Evolutionary conservation across 495 filamentous ascomycete genomes (phyloP), one percentile per base, ranked within the genome.

Genomic region (Xylaria nigripes): DNA sequence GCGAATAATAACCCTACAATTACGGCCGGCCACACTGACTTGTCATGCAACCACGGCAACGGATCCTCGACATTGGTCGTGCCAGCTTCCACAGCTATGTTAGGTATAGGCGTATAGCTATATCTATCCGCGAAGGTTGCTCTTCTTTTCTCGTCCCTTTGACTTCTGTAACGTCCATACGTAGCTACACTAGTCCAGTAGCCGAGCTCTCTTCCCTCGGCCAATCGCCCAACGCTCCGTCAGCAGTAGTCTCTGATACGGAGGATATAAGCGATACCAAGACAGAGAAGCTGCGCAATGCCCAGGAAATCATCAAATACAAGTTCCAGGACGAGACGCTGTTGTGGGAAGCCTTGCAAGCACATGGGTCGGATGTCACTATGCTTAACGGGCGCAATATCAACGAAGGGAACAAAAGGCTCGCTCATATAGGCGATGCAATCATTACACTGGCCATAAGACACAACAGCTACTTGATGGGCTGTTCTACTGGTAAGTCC

Each of bases 291-390:
- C 43, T 45, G 3, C 21, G 4, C 8, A 23, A 2, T 1, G 19
- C 50, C 41, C 40, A 45, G 15, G 10, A 34, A 32, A 45, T 52
- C 16, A n/a, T 45, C 21, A n/a, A 45, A 5, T 45, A 52, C 25
- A 5, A 34, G 18, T 46, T 45, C 43, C 2, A 25, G 10, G 18
- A 36, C 8, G 12, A 34, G 32, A 30, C 45, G 24, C n/a, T 34
- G 42, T 40, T 46, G 23, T 53, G 42, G 42, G 50, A 53, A 40
- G 50, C 50, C 6, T n/a, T 53, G 29, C 50, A 53, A 24, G 21
- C 43, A 15, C 22, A 43, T 1, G 27, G 40, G n/a, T 36, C 27
- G 25, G 7, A 34, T 36, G 13, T 24, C 18, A 15, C 50, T 6
- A 1, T 2, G 24, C 12, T 34, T 9, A 13, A 32, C 18, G 40